Percentiles rank a stretch among this genome's conserved stretches.
phyloP scores from a whole-genome alignment of 2,329 filamentous ascomycete species.

The Pseudogymnoascus sp. region DNA sequence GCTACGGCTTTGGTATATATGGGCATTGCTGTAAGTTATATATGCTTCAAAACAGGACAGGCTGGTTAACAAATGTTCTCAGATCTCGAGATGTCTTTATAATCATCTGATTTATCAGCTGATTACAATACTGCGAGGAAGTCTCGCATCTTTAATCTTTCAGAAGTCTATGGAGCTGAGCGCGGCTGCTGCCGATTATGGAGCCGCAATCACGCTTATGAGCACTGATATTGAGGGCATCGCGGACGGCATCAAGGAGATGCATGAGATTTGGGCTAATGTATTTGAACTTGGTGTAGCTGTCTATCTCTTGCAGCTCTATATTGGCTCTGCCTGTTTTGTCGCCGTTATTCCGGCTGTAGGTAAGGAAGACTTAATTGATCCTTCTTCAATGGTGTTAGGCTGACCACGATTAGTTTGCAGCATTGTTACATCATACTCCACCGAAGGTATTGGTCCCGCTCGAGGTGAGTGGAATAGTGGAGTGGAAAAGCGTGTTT shows the following conservation, averaged over 20 bases:
- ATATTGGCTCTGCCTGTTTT: slow-evolving; percentile 27
- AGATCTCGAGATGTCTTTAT: slow-evolving; percentile 19
- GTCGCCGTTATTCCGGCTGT: slow-evolving; percentile 16
- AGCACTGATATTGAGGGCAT: slow-evolving; percentile 37
- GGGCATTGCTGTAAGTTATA: slow-evolving; percentile 32
- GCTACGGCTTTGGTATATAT: slow-evolving; percentile 35
- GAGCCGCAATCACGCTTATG: slow-evolving; percentile 38
- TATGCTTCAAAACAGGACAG: background rate
- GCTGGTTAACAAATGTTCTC: background rate
- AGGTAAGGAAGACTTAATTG: slow-evolving; percentile 10
- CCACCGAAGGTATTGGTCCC: slow-evolving; percentile 14
- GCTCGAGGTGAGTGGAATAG: slow-evolving; percentile 31
- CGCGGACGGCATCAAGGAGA: slow-evolving; percentile 16
- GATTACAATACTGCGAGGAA: slow-evolving; percentile 37
- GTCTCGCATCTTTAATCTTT: slow-evolving; percentile 43
- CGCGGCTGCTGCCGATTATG: slow-evolving; percentile 28
- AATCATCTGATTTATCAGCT: slow-evolving; percentile 36
- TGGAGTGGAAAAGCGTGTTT: slow-evolving; percentile 35
- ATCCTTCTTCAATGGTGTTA: background rate
- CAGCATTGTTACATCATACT: slow-evolving; percentile 1
- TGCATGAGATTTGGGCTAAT: slow-evolving; percentile 34
- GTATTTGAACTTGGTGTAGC: slow-evolving; percentile 28
- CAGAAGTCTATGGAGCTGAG: slow-evolving; percentile 36
- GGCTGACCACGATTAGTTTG: slow-evolving; percentile 9
- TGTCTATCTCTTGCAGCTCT: slow-evolving; percentile 28